phyloP scores from a whole-genome alignment of 352 stramenopile genomes.

The Phytophthora pisi region DNA sequence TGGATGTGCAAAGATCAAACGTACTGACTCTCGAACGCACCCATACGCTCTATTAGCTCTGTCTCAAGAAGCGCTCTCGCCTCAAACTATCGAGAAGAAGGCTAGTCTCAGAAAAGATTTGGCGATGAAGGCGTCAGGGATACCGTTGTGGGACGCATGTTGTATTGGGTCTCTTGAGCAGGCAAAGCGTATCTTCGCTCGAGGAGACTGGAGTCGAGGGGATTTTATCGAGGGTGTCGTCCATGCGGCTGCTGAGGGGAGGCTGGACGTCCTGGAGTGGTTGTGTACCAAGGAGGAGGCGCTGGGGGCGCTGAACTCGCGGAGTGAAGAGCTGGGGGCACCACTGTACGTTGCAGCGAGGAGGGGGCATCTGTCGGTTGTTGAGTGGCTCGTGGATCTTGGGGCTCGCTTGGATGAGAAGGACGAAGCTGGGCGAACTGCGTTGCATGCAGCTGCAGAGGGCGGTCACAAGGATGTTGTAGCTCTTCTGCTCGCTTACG shows the following conservation, averaged over 20 bases:
- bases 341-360: not conserved
- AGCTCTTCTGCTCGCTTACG: conserved; percentile 1
- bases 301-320: not conserved
- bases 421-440: not conserved
- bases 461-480: not conserved
- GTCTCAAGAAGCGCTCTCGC: not conserved
- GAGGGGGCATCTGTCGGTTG: not conserved
- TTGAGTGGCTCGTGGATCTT: not conserved
- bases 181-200: not conserved
- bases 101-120: not conserved
- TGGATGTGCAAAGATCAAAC: not conserved
- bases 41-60: not conserved
- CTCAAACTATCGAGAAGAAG: not conserved
- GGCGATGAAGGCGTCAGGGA: not conserved
- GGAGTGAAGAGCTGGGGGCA: not conserved
- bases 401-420: not conserved
- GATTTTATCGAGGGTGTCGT: not conserved
- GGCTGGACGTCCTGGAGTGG: conserved; percentile 1
- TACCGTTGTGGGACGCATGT: not conserved
- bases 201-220: not conserved
- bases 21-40: not conserved
- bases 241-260: not conserved
- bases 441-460: conserved; percentile 12
- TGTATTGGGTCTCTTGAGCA: not conserved
- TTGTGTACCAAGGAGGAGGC: not conserved